Evolutionary conservation across 805 yeast species (phyloP), one percentile per base, ranked within the genome.

Genomic region (Starmerella kuoi): DNA sequence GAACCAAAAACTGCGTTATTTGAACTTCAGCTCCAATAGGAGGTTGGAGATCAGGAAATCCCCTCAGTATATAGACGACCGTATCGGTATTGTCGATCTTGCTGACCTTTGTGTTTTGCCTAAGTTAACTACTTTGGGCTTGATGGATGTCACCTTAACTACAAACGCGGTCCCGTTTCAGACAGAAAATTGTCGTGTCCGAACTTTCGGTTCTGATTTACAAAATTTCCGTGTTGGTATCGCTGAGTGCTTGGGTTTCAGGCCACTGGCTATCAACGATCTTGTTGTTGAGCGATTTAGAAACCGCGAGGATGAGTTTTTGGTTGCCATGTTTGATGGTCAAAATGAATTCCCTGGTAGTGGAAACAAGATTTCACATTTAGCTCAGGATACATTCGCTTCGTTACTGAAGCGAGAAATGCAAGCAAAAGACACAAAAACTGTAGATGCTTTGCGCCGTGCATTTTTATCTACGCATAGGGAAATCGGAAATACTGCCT

Each of bases 101-200:
- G 76, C 77, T 47, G 82, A 79, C 46, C 73, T 87, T 55, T 87
- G 86, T 46, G 74, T 77, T 1, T 64, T 91, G 56, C 77, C 79
- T 39, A 69, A 81, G 31, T 62, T 91, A 47, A 73, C 71, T 48
- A 73, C 82, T 9, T 65, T 91, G 38, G 96, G 97, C 0, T 67
- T 91, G 48, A 85, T 91, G 79, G 99, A 91, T 66, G 94, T 91
- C 20, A 91, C 98, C 1, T 70, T 88, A 47, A 85, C 94, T 1
- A 80, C 94, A 0, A 78, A 86, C 14, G 70, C 79, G 12, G 81
- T 87, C 6, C 97, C 96, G 7, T 97, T 88, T 61, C 95, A 87
- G 60, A 69, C 74, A 9, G 74, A 74, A 11, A 78, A 81, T 53
- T 73, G 82, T 51, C 79, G 98, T 64, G 79, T 91, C 17, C 75